Conservation (phyloP, 1,139 yeast genomes). For the Diutina mesorugosa region DNA sequence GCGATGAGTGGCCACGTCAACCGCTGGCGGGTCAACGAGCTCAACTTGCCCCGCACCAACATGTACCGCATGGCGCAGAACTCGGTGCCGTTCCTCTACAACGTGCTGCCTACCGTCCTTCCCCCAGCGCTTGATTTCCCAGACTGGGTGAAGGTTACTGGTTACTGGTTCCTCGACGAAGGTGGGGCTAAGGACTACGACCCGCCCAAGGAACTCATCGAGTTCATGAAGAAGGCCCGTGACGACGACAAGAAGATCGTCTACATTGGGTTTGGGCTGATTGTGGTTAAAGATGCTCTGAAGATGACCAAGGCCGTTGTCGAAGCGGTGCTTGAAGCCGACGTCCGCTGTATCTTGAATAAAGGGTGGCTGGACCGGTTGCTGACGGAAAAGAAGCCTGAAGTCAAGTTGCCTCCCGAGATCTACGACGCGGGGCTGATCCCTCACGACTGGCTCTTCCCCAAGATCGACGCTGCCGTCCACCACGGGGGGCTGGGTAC, state of each 20-base stretch:
- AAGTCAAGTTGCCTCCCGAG: conserved; percentile 52
- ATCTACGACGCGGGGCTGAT: conserved; percentile 58
- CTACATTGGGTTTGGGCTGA: conserved; percentile 92
- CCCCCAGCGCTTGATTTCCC: conserved; percentile 91
- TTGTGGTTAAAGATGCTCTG: conserved; percentile 74
- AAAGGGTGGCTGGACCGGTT: conserved; percentile 92
- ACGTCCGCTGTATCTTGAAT: conserved; percentile 73
- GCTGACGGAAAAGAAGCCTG: conserved; percentile 18
- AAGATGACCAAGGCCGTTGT: conserved; percentile 68
- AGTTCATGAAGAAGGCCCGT: conserved; percentile 55
- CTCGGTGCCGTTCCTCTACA: conserved; percentile 79
- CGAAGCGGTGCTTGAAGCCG: conserved; percentile 67
- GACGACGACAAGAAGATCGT: conserved; percentile 55
- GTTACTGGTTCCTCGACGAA: conserved; percentile 91
- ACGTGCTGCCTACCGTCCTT: conserved; percentile 74
- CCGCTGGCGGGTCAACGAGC: conserved; percentile 64
- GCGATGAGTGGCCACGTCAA: conserved; percentile 87
- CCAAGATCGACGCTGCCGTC: conserved; percentile 82
- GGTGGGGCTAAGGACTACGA: conserved; percentile 38
- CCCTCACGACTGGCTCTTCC: conserved; percentile 94
- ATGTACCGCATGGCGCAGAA: conserved; percentile 60
- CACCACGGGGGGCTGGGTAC: conserved; percentile 99
- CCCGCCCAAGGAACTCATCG: conserved; percentile 49
- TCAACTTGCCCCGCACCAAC: conserved; percentile 57
- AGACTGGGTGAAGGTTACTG: conserved; percentile 90